Evolutionary conservation across 2,329 filamentous ascomycete species (phyloP).

Genomic region (Myrmaecium sp.): DNA sequence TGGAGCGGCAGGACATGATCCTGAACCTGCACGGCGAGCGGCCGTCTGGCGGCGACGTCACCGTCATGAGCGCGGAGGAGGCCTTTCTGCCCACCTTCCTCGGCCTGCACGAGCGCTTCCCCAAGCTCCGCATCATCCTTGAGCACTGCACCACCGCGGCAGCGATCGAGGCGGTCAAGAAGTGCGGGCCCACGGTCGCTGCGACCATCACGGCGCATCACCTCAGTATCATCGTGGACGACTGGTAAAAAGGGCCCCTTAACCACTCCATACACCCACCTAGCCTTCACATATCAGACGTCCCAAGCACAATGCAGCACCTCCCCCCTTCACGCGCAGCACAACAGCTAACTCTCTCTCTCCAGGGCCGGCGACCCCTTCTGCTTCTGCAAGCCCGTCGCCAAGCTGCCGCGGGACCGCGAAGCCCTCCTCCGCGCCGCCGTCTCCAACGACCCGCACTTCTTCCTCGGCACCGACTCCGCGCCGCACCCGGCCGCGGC

Average conservation of each 20-base stretch:
- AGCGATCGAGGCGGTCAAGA: constrained; percentile 59
- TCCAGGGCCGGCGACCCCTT: constrained; percentile 45
- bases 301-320: too few relatives aligned
- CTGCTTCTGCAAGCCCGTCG: constrained; percentile 60
- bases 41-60: constrained; percentile 27
- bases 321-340: background rate
- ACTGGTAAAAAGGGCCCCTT: too few relatives aligned
- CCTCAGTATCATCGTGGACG: constrained; percentile 61
- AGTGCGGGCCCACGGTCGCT: constrained; percentile 61
- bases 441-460: constrained; percentile 42
- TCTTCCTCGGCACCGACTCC: constrained; percentile 60
- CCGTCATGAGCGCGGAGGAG: constrained; percentile 49
- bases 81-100: constrained; percentile 67
- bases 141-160: constrained; percentile 82
- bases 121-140: constrained; percentile 46
- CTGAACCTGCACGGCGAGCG: constrained; percentile 88
- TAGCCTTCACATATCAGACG: too few relatives aligned
- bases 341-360: background rate
- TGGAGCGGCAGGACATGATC: constrained; percentile 71
- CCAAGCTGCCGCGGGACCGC: constrained; percentile 50
- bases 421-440: constrained; percentile 53
- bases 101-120: constrained; percentile 58
- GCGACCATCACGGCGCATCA: constrained; percentile 80
- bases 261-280: too few relatives aligned
- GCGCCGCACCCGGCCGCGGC: constrained; percentile 50